Percentiles rank a stretch among this genome's conserved stretches.
phyloP scores from a whole-genome alignment of 1,284 basidiomycete genomes.

The Apiotrichum domesticum region DNA sequence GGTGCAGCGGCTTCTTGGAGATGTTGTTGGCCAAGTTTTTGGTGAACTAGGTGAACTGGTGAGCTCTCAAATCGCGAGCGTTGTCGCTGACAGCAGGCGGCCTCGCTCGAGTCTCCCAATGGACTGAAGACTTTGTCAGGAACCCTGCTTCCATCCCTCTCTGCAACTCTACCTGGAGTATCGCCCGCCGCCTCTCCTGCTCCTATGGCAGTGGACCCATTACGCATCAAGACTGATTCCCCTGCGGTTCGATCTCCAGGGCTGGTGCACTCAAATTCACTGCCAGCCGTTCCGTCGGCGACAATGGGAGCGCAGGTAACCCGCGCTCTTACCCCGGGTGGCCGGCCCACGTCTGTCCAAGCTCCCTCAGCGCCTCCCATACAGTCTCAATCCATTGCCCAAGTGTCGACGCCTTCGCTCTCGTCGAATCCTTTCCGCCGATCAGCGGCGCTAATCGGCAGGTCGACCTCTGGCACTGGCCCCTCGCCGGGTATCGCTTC shows the following conservation, averaged over 20 bases:
- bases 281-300: constrained; percentile 10
- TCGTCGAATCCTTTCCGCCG: constrained; percentile 39
- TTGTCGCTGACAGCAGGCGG: constrained; percentile 26
- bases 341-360: constrained; percentile 36
- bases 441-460: constrained; percentile 30
- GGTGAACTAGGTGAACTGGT: constrained; percentile 69
- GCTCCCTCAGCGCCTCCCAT: constrained; percentile 35
- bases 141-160: constrained; percentile 42
- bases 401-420: constrained; percentile 17
- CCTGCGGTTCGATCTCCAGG: neutral
- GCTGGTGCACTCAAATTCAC: constrained; percentile 18
- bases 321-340: constrained; percentile 38
- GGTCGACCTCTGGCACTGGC: constrained; percentile 20
- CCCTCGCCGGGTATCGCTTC: constrained; percentile 9
- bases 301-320: constrained; percentile 25
- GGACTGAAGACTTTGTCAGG: constrained; percentile 45
- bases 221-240: constrained; percentile 2
- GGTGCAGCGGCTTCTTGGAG: constrained; percentile 75
- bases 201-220: constrained; percentile 7
- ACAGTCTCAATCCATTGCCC: constrained; percentile 36
- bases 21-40: constrained; percentile 75
- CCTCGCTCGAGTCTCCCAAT: constrained; percentile 42
- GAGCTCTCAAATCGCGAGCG: constrained; percentile 6
- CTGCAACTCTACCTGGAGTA: constrained; percentile 17
- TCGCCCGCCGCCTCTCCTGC: constrained; percentile 2